Conservation (phyloP, 2,329 filamentous ascomycete genomes). For the Pochonia chlamydosporia region DNA sequence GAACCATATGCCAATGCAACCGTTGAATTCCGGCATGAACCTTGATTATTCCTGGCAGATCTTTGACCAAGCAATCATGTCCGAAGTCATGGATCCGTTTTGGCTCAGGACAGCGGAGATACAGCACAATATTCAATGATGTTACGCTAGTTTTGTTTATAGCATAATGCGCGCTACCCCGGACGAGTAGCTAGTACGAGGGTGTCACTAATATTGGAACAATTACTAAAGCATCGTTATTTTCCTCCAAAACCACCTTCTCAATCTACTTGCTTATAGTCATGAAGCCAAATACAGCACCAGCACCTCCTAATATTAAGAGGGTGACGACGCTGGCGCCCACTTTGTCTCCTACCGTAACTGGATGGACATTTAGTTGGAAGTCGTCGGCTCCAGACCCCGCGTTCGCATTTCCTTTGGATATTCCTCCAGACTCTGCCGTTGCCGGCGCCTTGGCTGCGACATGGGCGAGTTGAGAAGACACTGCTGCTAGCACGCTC, state of each 20-base stretch:
- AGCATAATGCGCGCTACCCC: too few relatives aligned
- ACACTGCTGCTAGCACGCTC: slow-evolving; percentile 52
- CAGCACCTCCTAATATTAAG: slow-evolving; percentile 32
- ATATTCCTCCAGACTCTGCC: slow-evolving; percentile 45
- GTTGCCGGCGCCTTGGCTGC: slow-evolving; percentile 38
- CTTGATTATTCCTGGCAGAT: slow-evolving; percentile 15
- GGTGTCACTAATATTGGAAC: too few relatives aligned
- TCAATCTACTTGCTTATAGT: too few relatives aligned
- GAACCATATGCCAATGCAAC: slow-evolving; percentile 6
- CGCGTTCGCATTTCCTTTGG: slow-evolving; percentile 37
- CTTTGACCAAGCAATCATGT: slow-evolving; percentile 12
- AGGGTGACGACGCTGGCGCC: slow-evolving; percentile 43
- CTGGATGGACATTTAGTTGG: slow-evolving; percentile 23
- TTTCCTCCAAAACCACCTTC: too few relatives aligned
- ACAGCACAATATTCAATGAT: neutral
- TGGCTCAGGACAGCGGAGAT: slow-evolving; percentile 2
- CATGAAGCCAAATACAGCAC: slow-evolving; percentile 43
- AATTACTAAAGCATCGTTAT: too few relatives aligned
- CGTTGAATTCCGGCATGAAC: slow-evolving; percentile 6
- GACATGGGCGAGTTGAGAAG: slow-evolving; percentile 40
- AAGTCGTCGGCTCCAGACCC: slow-evolving; percentile 31
- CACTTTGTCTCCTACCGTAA: slow-evolving; percentile 38
- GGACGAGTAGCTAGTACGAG: too few relatives aligned
- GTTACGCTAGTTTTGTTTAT: too few relatives aligned
- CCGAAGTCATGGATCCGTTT: slow-evolving; percentile 4